phyloP scores from a whole-genome alignment of 257 asterid genomes.

The Nemophila menziesii region DNA sequence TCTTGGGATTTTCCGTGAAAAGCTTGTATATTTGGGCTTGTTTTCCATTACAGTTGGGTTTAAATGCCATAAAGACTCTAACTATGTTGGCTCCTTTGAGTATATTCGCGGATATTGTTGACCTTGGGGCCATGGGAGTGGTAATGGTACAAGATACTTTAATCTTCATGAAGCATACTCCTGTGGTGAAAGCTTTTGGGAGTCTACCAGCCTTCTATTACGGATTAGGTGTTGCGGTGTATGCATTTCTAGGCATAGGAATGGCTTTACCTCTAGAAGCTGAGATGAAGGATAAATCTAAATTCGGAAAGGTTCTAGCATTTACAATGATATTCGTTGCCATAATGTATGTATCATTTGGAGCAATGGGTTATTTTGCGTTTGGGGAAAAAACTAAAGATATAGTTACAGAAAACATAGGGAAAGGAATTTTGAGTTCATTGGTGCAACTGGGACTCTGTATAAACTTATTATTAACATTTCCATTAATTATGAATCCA shows the following conservation, averaged over 20 bases:
- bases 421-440: slow-evolving; percentile 10
- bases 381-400: slow-evolving; percentile 16
- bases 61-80: slow-evolving; percentile 12
- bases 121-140: slow-evolving; percentile 18
- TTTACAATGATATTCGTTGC: slow-evolving; percentile 12
- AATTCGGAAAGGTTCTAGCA: slow-evolving; percentile 12
- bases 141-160: slow-evolving; percentile 11
- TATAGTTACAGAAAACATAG: slow-evolving; percentile 13
- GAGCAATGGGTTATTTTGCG: slow-evolving; percentile 16
- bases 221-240: slow-evolving; percentile 17
- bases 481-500: slow-evolving; percentile 23
- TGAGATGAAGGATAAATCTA: slow-evolving; percentile 14
- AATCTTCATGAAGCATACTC: slow-evolving; percentile 1
- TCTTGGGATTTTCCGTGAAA: slow-evolving; percentile 12
- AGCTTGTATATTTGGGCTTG: slow-evolving; percentile 17
- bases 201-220: slow-evolving; percentile 11
- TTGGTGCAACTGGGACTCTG: slow-evolving; percentile 16
- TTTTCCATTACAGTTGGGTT: slow-evolving; percentile 17
- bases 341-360: slow-evolving; percentile 17
- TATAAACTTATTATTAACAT: slow-evolving; percentile 15
- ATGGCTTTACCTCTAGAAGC: slow-evolving; percentile 18
- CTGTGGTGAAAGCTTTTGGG: slow-evolving; percentile 8
- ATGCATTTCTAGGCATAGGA: slow-evolving; percentile 20
- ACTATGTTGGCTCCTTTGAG: slow-evolving; percentile 20
- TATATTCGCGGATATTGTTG: slow-evolving; percentile 16